These are phyloP conservation scores for Sphagnum contortum DNA, from an alignment of 225 moss, liverwort and hornwort genomes.

Conservation along the genomic window DNA sequence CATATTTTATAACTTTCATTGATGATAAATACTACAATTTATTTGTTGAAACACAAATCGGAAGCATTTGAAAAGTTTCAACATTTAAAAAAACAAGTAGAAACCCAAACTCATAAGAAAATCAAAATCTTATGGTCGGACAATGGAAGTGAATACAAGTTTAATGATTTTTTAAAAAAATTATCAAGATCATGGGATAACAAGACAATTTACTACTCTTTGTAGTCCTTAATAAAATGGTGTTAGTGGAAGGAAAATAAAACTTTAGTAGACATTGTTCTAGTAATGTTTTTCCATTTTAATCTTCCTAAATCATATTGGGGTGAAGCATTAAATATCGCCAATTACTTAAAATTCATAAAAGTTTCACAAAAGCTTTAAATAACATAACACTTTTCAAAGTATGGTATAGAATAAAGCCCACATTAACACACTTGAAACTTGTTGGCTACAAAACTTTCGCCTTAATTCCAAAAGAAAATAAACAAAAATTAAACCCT, in stretches of 20 bases:
- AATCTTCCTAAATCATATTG: neutral
- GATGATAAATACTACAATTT: neutral
- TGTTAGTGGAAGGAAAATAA: neutral
- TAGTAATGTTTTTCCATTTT: too few species aligned
- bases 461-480: constrained; percentile 2
- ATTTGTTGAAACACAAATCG: neutral
- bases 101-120: neutral
- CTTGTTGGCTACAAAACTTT: constrained; percentile 1
- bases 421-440: neutral
- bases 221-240: neutral
- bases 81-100: neutral
- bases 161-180: too few species aligned
- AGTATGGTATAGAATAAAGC: neutral
- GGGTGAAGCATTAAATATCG: constrained; percentile 1
- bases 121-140: neutral
- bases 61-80: neutral
- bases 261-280: neutral
- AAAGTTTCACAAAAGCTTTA: neutral
- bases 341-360: neutral
- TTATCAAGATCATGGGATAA: neutral
- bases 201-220: neutral
- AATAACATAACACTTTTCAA: neutral
- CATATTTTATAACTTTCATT: constrained; percentile 1
- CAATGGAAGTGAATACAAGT: neutral
- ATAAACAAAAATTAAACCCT: neutral